Conservation (phyloP, 192 early-diverging fungal genomes). For the Backusella luteola region DNA sequence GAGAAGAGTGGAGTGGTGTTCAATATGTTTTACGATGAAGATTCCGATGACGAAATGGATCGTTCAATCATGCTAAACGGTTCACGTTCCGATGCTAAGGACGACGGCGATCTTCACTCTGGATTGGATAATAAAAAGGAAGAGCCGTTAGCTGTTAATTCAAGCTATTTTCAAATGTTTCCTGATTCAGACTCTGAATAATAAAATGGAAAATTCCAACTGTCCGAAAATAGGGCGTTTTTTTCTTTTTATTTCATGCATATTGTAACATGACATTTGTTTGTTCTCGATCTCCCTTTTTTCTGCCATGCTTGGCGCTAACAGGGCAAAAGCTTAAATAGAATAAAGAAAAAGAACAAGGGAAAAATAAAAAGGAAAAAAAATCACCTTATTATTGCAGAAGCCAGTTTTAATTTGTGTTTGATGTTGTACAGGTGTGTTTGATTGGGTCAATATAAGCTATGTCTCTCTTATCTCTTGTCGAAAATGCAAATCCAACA, state of each 20-base stretch:
- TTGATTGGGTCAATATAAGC: background rate
- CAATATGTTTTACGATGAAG: constrained; percentile 3
- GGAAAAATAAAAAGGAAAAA: background rate
- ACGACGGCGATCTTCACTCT: background rate
- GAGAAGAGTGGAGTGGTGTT: background rate
- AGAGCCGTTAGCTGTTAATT: background rate
- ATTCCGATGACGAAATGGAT: constrained; percentile 1
- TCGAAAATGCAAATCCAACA: background rate
- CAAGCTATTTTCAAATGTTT: constrained; percentile 1
- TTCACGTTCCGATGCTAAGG: constrained; percentile 1
- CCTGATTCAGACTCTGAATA: constrained; percentile 8
- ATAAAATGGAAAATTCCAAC: background rate
- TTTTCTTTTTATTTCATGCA: too few species aligned
- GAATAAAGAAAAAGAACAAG: background rate
- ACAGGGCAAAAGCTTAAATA: background rate
- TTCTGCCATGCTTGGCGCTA: background rate
- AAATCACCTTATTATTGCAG: background rate
- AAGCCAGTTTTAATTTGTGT: background rate
- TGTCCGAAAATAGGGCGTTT: too few species aligned
- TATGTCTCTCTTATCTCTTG: background rate
- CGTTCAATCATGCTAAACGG: background rate
- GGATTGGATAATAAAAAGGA: background rate
- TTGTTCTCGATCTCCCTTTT: background rate
- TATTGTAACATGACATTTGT: background rate
- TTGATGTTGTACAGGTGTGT: background rate